phyloP scores from a whole-genome alignment of 2,329 filamentous ascomycete genomes.

The Fragosphaeria purpurea region DNA sequence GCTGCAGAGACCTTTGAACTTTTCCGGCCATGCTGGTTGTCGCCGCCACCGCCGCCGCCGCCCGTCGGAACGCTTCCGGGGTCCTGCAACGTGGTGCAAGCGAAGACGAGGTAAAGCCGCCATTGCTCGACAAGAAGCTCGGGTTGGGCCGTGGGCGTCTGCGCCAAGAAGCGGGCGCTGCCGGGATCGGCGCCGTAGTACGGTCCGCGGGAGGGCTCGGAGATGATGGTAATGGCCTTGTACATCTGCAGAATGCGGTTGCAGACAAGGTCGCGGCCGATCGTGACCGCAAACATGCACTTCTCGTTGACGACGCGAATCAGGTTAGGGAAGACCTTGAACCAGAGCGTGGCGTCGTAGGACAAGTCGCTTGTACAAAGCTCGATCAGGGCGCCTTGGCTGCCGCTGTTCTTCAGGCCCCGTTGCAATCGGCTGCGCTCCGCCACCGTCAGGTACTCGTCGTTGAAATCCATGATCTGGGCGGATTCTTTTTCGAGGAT shows the following conservation, averaged over 20 bases:
- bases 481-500: conserved; percentile 86
- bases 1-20: conserved; percentile 58
- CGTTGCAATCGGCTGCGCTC: conserved; percentile 88
- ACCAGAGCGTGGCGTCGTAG: conserved; percentile 92
- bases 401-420: conserved; percentile 74
- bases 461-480: conserved; percentile 82
- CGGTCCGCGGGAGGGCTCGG: conserved; percentile 58
- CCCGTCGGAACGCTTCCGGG: conserved; percentile 56
- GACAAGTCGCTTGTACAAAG: conserved; percentile 91
- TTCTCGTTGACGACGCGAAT: conserved; percentile 83
- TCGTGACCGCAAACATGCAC: conserved; percentile 82
- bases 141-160: conserved; percentile 61
- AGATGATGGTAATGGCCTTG: conserved; percentile 66
- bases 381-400: conserved; percentile 79
- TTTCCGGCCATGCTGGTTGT: conserved; percentile 69
- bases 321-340: conserved; percentile 94
- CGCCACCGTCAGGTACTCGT: conserved; percentile 81
- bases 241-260: conserved; percentile 91
- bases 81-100: conserved; percentile 87
- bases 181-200: conserved; percentile 52
- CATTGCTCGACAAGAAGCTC: conserved; percentile 92
- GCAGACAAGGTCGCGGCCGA: conserved; percentile 86
- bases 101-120: conserved; percentile 95
- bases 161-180: conserved; percentile 39
- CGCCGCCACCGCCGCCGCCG: conserved; percentile 19